Evolutionary conservation across 2,329 filamentous ascomycete genomes (phyloP).

Genomic region (Monilinia aucupariae): DNA sequence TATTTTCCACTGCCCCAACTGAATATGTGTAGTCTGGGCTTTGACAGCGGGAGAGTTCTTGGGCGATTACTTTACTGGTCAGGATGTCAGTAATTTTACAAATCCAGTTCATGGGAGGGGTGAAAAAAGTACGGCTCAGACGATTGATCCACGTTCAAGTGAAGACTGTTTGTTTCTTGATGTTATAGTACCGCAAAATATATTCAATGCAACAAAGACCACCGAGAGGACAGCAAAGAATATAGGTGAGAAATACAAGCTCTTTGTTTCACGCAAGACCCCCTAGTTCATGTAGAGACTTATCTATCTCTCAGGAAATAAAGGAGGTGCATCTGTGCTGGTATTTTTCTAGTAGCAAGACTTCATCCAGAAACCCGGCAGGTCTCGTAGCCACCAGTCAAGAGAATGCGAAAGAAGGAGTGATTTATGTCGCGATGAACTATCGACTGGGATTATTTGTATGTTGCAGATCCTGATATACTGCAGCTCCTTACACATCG

Average conservation of each 20-base stretch:
- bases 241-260: neutral
- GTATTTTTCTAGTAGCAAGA: constrained; percentile 39
- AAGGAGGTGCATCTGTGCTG: neutral
- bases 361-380: constrained; percentile 35
- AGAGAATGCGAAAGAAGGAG: constrained; percentile 34
- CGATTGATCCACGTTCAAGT: neutral
- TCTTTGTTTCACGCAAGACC: too few species aligned
- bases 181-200: neutral
- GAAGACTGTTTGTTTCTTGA: neutral
- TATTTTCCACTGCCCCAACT: neutral
- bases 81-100: neutral
- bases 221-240: neutral
- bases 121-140: neutral
- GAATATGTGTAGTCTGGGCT: neutral
- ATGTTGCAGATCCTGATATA: neutral
- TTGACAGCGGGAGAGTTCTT: neutral
- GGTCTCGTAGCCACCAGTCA: constrained; percentile 35
- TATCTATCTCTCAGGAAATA: neutral
- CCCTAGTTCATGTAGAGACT: neutral
- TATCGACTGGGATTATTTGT: constrained; percentile 34
- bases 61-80: neutral
- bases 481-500: neutral
- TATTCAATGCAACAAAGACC: neutral
- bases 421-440: constrained; percentile 33
- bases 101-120: neutral